These are phyloP conservation scores for Triglochin maritima DNA, from an alignment of 106 monocot species.

Conservation along the genomic window DNA sequence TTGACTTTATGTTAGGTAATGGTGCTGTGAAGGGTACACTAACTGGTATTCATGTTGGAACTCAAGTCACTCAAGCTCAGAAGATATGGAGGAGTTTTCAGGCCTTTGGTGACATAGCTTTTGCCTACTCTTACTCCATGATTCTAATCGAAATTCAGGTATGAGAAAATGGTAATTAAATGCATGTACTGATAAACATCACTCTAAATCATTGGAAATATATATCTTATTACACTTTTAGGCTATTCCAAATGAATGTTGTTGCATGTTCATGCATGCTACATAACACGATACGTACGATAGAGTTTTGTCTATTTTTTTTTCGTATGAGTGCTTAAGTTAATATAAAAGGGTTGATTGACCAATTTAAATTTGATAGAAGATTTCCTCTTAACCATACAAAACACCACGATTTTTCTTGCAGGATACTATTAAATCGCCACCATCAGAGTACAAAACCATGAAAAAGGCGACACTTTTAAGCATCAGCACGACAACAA, in stretches of 20 bases:
- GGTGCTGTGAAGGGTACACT: slow-evolving; percentile 24
- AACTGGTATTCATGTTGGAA: slow-evolving; percentile 25
- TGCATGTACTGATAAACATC: background rate
- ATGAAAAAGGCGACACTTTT: slow-evolving; percentile 42
- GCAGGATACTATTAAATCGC: slow-evolving; percentile 50
- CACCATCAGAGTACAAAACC: slow-evolving; percentile 50
- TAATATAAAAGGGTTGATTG: slow-evolving; percentile 8
- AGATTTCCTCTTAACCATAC: background rate
- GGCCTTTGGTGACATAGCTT: slow-evolving; percentile 49
- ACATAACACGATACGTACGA: too few relatives aligned
- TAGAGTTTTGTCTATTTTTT: too few relatives aligned
- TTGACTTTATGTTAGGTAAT: slow-evolving; percentile 19
- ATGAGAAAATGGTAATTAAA: background rate
- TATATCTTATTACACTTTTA: slow-evolving; percentile 27
- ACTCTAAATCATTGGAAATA: slow-evolving; percentile 10
- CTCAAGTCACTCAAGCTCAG: slow-evolving; percentile 20
- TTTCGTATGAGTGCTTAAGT: too few relatives aligned
- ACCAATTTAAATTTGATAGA: background rate
- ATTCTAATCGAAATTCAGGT: slow-evolving; percentile 51
- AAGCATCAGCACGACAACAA: slow-evolving; percentile 33
- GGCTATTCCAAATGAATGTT: slow-evolving; percentile 15
- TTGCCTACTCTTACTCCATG: slow-evolving; percentile 47
- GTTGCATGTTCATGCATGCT: too few relatives aligned
- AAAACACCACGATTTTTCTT: background rate
- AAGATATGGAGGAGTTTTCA: slow-evolving; percentile 38